Evolutionary conservation across 2,329 filamentous ascomycete genomes (phyloP), one percentile per base, ranked within the genome.

Genomic region (Colletotrichum theobromicola): DNA sequence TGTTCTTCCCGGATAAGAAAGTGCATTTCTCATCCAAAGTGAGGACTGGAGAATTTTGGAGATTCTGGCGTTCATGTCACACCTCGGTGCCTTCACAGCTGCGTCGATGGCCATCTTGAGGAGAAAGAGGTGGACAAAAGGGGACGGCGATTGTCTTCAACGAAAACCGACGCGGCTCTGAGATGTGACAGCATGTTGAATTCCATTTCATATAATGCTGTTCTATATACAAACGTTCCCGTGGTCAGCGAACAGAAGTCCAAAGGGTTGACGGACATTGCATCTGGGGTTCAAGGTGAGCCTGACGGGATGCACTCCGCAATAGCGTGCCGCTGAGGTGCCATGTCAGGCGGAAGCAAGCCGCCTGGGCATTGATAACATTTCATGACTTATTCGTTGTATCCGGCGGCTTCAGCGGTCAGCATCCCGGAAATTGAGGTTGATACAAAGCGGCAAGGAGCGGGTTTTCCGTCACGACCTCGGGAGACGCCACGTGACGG

Each of bases 21-120:
- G 61, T 37, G 50, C 70, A 68, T 58, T 78, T 76, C 34, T 77
- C 77, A 26, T 46, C 71, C n/a, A 77, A 64, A 13, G 73, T 70
- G 1, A 67, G 64, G 64, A 57, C 0, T 55, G 0, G 13, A 63
- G 4, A 13, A 63, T 63, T 15, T 26, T 21, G 34, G 15, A 46
- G 16, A 46, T n/a, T n/a, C 18, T 24, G 12, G 46, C 26, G 16
- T 46, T 26, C 28, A n/a, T 8, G 16, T 42, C n/a, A 63, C 7
- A 13, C 35, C n/a, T 24, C 15, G 24, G 61, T 26, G 15, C 28
- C n/a, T 16, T 24, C 15, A n/a, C 9, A 18, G 6, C 15, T 1
- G 18, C n/a, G 4, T 26, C 24, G 28, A n/a, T 24, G 0, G 61
- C 61, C 35, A 28, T 46, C 5, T 28, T 3, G 16, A 63, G 60